A percentile compares a stretch with the other conserved stretches of the same genome.
phyloP scores from a whole-genome alignment of 1,284 basidiomycete species.

The Ustilago hordei region DNA sequence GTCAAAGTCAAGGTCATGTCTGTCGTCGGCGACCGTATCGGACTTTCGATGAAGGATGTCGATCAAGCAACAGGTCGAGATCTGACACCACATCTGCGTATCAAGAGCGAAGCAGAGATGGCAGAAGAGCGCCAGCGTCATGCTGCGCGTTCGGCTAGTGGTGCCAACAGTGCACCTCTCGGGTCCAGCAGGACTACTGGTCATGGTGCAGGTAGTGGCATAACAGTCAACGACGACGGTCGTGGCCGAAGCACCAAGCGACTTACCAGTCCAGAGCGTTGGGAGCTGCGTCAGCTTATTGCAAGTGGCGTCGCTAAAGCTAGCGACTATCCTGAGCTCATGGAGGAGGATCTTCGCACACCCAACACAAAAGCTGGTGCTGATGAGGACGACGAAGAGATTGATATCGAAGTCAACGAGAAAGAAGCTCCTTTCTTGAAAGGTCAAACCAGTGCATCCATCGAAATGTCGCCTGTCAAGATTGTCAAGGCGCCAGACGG shows the following conservation, averaged over 20 bases:
- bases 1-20: constrained; percentile 89
- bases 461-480: constrained; percentile 96
- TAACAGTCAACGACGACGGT: constrained; percentile 53
- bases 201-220: constrained; percentile 34
- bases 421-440: constrained; percentile 96
- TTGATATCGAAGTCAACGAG: constrained; percentile 96
- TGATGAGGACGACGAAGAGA: constrained; percentile 73
- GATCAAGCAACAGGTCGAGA: constrained; percentile 91
- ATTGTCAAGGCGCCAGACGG: constrained; percentile 78
- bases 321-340: constrained; percentile 94
- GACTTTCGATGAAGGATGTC: constrained; percentile 96
- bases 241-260: constrained; percentile 77
- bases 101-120: constrained; percentile 88
- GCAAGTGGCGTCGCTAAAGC: constrained; percentile 92
- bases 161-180: constrained; percentile 72
- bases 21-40: constrained; percentile 81
- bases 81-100: constrained; percentile 89
- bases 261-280: constrained; percentile 94
- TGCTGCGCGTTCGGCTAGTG: constrained; percentile 65
- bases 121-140: constrained; percentile 50
- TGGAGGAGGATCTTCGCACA: constrained; percentile 74
- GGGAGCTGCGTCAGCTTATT: constrained; percentile 99
- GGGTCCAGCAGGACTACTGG: constrained; percentile 39
- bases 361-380: constrained; percentile 53
- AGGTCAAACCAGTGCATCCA: constrained; percentile 93